These are phyloP conservation scores for Crucibulum laeve DNA, from an alignment of 768 basidiomycete species.

Conservation along the genomic window DNA sequence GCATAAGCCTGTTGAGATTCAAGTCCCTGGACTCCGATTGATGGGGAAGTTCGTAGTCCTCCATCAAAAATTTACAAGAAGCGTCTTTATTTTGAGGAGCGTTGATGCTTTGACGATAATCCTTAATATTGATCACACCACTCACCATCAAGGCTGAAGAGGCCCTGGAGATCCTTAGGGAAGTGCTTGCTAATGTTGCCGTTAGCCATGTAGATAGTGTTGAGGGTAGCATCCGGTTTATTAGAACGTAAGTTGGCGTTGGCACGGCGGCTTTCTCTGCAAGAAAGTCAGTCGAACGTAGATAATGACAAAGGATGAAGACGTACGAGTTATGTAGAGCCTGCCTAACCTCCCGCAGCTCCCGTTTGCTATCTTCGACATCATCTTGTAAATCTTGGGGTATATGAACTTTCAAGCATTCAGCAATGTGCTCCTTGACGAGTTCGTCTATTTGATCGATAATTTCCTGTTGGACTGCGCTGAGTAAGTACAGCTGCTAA, in stretches of 20 bases:
- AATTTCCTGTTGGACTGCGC: constrained; percentile 45
- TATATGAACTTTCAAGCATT: constrained; percentile 41
- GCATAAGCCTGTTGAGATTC: constrained; percentile 56
- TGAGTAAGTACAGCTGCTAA: not conserved
- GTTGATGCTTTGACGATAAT: not conserved
- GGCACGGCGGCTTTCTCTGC: constrained; percentile 52
- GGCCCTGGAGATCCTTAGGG: constrained; percentile 44
- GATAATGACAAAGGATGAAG: not conserved
- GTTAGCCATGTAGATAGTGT: constrained; percentile 42
- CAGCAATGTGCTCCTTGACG: constrained; percentile 45
- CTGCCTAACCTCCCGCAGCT: constrained; percentile 42
- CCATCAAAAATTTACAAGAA: constrained; percentile 27
- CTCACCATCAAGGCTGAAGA: constrained; percentile 53
- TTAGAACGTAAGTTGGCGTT: constrained; percentile 44
- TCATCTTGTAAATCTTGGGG: constrained; percentile 46
- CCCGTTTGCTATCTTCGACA: constrained; percentile 34
- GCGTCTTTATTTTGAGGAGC: constrained; percentile 17
- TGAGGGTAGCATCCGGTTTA: constrained; percentile 34
- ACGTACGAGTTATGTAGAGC: constrained; percentile 57
- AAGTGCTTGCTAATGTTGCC: constrained; percentile 44
- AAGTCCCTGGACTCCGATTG: constrained; percentile 33
- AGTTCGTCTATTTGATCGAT: constrained; percentile 43
- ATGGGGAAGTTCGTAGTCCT: constrained; percentile 32
- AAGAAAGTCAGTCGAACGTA: not conserved
- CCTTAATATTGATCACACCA: constrained; percentile 1